Evolutionary conservation across 768 basidiomycete species (phyloP).

Genomic region (Tulasnella sp.): DNA sequence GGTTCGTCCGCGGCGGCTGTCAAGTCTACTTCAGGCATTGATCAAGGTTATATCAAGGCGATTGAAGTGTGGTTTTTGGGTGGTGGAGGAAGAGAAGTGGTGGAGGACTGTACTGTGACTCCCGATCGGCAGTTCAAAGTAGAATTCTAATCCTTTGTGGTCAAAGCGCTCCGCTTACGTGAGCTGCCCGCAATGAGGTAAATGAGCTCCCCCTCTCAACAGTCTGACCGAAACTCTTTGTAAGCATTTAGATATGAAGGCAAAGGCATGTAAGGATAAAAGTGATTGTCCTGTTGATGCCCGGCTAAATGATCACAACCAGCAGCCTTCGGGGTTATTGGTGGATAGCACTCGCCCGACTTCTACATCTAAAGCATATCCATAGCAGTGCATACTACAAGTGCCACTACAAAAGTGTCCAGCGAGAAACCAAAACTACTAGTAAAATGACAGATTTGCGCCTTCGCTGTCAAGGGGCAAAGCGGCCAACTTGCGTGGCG

Average conservation of each 20-base stretch:
- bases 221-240: no score
- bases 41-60: not conserved
- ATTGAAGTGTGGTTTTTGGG: not conserved
- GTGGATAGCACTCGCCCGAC: no score
- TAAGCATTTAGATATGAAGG: no score
- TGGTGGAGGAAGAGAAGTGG: not conserved
- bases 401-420: not conserved
- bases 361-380: not conserved
- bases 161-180: not conserved
- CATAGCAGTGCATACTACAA: not conserved
- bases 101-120: not conserved
- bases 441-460: not conserved
- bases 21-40: slow-evolving; percentile 3
- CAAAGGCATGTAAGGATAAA: no score
- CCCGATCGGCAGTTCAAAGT: not conserved
- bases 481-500: not conserved
- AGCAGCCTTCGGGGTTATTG: no score
- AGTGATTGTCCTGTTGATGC: no score
- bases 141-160: not conserved
- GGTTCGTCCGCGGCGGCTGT: slow-evolving; percentile 63
- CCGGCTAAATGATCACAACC: no score
- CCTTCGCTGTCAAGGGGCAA: not conserved
- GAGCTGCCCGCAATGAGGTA: not conserved
- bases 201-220: not conserved
- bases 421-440: not conserved